Evolutionary conservation across 2,329 filamentous ascomycete species (phyloP), one percentile per base, ranked within the genome.

Genomic region (Emergomyces pasteurianus): DNA sequence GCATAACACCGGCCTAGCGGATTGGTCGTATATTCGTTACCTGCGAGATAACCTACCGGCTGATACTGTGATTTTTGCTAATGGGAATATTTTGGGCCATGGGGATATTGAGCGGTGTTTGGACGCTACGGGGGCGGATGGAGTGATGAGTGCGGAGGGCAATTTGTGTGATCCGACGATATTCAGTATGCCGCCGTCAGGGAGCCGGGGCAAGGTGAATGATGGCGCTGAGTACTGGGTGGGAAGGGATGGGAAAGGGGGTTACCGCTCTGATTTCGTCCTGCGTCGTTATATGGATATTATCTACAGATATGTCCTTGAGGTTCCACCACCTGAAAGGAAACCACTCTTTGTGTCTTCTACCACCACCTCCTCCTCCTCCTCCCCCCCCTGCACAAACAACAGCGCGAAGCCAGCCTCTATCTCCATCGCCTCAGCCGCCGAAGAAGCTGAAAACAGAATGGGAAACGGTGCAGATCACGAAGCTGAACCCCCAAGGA

Each of bases 1-100:
- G 0, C 94, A 99, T 71, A 83, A 95, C 69, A 99, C 94, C 0
- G 94, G 94, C 0, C 68, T 97, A 42, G 94, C 94, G 4, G 91
- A 99, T 75, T 99, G 94, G 94, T 78, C 77, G n/a, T 84, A 88
- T 69, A 86, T 99, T 61, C 83, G 86, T 4, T 92, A 89, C 70
- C 75, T 99, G 65, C 81, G 94, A 56, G 89, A 96, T 12, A 88
- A 87, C 63, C 76, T 99, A 36, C 92, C 92, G 0, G 77, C 81
- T 0, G 91, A 96, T 55, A 95, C 91, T 8, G 94, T 99, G 28
- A 84, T 99, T 2, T 97, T 99, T 71, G 94, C 94, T 3, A 99
- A 99, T 73, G 94, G 94, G 14, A 99, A 99, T 70, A 87, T 96
- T 42, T 77, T 99, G 62, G 87, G 89, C 71, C 81, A 87, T 62